phyloP scores from a whole-genome alignment of 176 grass and related monocot genomes.

The Cenchrus fungigraminus region DNA sequence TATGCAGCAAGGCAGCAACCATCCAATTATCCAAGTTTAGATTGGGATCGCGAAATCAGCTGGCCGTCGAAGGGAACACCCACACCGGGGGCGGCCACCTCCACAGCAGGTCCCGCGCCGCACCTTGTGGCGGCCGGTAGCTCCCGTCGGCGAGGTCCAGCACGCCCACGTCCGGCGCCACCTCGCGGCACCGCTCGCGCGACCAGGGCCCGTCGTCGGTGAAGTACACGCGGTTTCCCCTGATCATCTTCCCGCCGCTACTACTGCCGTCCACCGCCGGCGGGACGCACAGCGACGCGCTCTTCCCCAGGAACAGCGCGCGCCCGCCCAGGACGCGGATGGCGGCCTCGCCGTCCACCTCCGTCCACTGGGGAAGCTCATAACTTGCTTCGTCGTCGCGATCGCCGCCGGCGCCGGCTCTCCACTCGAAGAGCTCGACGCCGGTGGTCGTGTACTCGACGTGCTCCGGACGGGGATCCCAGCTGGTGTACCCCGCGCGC shows the following conservation, averaged over 20 bases:
- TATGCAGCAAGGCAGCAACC: not conserved
- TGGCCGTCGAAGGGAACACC: slow-evolving; percentile 47
- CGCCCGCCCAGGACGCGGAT: not conserved
- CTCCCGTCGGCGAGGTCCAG: slow-evolving; percentile 54
- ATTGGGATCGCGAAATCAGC: not conserved
- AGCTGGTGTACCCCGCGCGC: slow-evolving; percentile 33
- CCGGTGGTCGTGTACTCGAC: slow-evolving; percentile 56
- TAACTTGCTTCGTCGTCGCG: too few relatives aligned
- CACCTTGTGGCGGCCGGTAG: slow-evolving; percentile 37
- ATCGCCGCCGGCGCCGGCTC: not conserved
- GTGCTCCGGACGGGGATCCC: slow-evolving; percentile 53
- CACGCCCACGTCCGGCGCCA: slow-evolving; percentile 64
- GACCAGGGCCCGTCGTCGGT: slow-evolving; percentile 63
- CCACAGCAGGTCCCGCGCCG: slow-evolving; percentile 42
- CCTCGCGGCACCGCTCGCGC: slow-evolving; percentile 57
- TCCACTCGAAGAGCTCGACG: slow-evolving; percentile 58
- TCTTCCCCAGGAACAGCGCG: slow-evolving; percentile 66
- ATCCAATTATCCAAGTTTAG: not conserved
- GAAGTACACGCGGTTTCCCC: slow-evolving; percentile 57
- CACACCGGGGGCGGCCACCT: slow-evolving; percentile 64
- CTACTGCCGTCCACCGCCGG: not conserved
- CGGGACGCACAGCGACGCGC: slow-evolving; percentile 44
- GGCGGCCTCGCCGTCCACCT: not conserved
- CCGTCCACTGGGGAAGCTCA: not conserved
- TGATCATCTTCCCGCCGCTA: not conserved